Base-by-base conservation (phyloP, 2,329 filamentous ascomycete species). In the Metarhizium album region DNA sequence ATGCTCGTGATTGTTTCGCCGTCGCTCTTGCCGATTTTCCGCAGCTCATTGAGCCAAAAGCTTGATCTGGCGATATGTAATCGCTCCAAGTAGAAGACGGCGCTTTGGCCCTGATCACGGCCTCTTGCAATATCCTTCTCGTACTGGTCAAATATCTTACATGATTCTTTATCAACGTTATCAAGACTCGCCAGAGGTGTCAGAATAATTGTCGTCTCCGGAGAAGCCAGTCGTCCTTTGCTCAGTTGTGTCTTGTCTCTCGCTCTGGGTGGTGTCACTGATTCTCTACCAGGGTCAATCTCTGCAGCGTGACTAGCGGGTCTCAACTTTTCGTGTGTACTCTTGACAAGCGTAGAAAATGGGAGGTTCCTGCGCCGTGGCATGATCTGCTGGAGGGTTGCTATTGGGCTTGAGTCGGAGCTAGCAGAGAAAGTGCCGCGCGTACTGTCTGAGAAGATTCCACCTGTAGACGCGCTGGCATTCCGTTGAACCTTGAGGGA, bases 111-210 rank as follows among this genome's bases (percentile, higher is more conserved):
- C 14, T 54, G 42, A 22, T 68, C 53, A 7, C 46, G 53, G 0
- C 63, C 58, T 7, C 52, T 29, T 1, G 51, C 45, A 8, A 65
- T 27, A 40, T 69, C 66, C n/a, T 55, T 54, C 40, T 61, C 54
- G 43, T 64, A 69, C 47, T 69, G 64, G 5, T 67, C 60, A 24
- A 69, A 57, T 9, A 68, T 37, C 3, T 27, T 54, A 1, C 55
- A 55, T 3, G 66, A 63, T 29, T 51, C 50, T 45, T 51, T 43
- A 27, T 64, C 58, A n/a, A 66, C 42, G 6, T 59, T 49, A 18
- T 54, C 56, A 3, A 69, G 48, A 4, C 54, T 53, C 8, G 48
- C 43, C 9, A 53, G n/a, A 11, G 65, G 58, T 11, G 61, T 52
- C 2, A 67, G 40, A 2, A 67, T 42, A 5, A 67, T 45, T 2